Percentiles rank a stretch among this genome's conserved stretches.
Evolutionary conservation across 2,329 filamentous ascomycete species (phyloP).

Genomic region (Xenoacremonium recifei): DNA sequence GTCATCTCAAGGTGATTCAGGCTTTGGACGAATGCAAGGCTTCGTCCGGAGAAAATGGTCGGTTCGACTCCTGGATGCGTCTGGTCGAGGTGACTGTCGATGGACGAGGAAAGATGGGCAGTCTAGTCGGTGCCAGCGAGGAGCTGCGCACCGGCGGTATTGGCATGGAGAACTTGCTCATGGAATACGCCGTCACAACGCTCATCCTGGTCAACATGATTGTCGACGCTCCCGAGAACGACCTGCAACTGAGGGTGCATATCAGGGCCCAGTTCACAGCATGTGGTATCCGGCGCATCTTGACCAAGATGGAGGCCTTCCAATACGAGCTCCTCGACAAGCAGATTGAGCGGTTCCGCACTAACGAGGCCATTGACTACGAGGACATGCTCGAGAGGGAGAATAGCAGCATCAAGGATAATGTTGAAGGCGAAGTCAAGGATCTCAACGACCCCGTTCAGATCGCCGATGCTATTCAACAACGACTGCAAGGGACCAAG

Average conservation of each 20-base stretch:
- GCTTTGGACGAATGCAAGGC: conserved; percentile 89
- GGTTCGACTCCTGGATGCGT: conserved; percentile 98
- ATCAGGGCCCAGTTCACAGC: conserved; percentile 94
- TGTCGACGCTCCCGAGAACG: conserved; percentile 84
- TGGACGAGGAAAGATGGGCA: conserved; percentile 97
- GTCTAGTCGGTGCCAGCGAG: conserved; percentile 92
- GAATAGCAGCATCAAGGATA: conserved; percentile 86
- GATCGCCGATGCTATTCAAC: conserved; percentile 90
- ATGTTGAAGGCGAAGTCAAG: conserved; percentile 79
- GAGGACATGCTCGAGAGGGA: conserved; percentile 94
- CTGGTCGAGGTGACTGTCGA: conserved; percentile 96
- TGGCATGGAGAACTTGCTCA: conserved; percentile 96
- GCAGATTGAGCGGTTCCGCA: conserved; percentile 89
- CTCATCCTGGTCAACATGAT: conserved; percentile 96
- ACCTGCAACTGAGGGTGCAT: conserved; percentile 88
- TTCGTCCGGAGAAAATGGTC: conserved; percentile 85
- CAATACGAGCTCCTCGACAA: conserved; percentile 99
- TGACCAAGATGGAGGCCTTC: conserved; percentile 97
- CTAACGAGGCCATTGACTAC: conserved; percentile 96
- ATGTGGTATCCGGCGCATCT: conserved; percentile 89
- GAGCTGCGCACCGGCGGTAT: conserved; percentile 94
- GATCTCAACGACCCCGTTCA: conserved; percentile 91
- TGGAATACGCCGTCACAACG: conserved; percentile 97
- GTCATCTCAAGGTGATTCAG: conserved; percentile 90
- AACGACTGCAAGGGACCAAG: conserved; percentile 77